These are phyloP conservation scores for Fusarium cyanostomum DNA, from an alignment of 2,329 filamentous ascomycete genomes.

Conservation along the genomic window DNA sequence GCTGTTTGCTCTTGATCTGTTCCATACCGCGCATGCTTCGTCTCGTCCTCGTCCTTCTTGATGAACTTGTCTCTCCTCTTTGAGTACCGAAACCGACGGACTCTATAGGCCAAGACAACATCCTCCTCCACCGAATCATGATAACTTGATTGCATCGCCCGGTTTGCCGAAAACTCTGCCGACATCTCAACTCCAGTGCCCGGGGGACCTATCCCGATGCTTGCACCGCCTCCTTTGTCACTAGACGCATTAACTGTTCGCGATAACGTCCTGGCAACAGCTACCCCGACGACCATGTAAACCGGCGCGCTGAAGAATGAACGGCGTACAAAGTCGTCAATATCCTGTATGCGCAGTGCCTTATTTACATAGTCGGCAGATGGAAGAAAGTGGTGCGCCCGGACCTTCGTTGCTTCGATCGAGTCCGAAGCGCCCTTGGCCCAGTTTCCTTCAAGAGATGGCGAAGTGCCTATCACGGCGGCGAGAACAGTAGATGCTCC, in stretches of 20 bases:
- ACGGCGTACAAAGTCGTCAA: slow-evolving; percentile 3
- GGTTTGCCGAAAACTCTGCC: slow-evolving; percentile 17
- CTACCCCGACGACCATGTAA: slow-evolving; percentile 25
- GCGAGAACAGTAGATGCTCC: slow-evolving; percentile 24
- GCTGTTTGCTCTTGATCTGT: neutral
- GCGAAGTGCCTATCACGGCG: slow-evolving; percentile 17
- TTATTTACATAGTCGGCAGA: neutral
- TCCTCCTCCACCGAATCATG: slow-evolving; percentile 12
- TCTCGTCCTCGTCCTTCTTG: slow-evolving; percentile 16
- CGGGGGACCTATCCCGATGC: slow-evolving; percentile 22
- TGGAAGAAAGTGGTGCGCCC: slow-evolving; percentile 2
- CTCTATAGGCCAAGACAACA: slow-evolving; percentile 22
- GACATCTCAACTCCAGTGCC: slow-evolving; percentile 20
- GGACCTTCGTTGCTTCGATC: neutral
- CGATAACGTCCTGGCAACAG: slow-evolving; percentile 13
- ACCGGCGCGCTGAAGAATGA: slow-evolving; percentile 23
- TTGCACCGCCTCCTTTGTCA: slow-evolving; percentile 9
- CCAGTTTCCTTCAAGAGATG: slow-evolving; percentile 16
- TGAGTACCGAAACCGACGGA: slow-evolving; percentile 23
- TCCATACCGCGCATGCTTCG: neutral
- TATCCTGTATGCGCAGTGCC: neutral
- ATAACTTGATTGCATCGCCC: slow-evolving; percentile 5
- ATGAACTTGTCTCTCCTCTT: slow-evolving; percentile 11
- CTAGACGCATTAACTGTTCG: slow-evolving; percentile 3
- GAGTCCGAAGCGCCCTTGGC: neutral